Evolutionary conservation across 2,329 filamentous ascomycete species (phyloP).

Genomic region (Neoarthrinium moseri): DNA sequence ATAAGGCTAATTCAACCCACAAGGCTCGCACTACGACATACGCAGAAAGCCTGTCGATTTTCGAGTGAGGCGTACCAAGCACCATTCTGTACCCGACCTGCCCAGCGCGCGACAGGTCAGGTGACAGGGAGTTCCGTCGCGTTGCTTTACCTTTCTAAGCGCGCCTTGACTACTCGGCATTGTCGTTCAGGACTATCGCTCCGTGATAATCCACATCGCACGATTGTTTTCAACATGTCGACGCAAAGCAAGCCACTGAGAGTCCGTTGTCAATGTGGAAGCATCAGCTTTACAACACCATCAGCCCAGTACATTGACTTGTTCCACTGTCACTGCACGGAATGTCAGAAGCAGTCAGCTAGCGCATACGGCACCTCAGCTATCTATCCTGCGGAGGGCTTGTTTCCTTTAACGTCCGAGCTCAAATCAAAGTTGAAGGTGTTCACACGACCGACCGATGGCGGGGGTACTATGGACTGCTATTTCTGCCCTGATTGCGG

Average conservation of each 20-base stretch:
- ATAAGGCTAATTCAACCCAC: too few relatives aligned
- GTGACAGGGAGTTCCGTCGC: too few relatives aligned
- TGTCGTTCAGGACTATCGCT: too few relatives aligned
- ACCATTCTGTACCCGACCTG: too few relatives aligned
- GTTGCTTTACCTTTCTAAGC: too few relatives aligned
- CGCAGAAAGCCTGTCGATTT: too few relatives aligned
- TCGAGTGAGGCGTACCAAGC: too few relatives aligned
- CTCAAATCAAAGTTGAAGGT: conserved; percentile 30
- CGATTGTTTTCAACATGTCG: too few relatives aligned
- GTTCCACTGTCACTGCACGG: conserved; percentile 45
- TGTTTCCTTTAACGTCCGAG: conserved; percentile 37
- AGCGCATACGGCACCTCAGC: conserved; percentile 47
- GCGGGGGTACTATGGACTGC: conserved; percentile 40
- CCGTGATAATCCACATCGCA: too few relatives aligned
- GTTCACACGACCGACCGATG: conserved; percentile 37
- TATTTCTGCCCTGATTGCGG: conserved; percentile 37
- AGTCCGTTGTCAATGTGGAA: conserved; percentile 38
- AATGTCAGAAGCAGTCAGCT: conserved; percentile 43
- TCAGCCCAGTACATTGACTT: conserved; percentile 31
- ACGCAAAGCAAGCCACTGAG: conserved; percentile 14
- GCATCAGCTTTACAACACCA: conserved; percentile 34
- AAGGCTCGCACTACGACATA: too few relatives aligned
- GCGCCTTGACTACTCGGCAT: too few relatives aligned
- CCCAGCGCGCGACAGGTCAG: too few relatives aligned
- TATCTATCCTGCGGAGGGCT: conserved; percentile 36